These are phyloP conservation scores for Kodamaea lidongshanica DNA, from an alignment of 805 yeast genomes.

Conservation along the genomic window DNA sequence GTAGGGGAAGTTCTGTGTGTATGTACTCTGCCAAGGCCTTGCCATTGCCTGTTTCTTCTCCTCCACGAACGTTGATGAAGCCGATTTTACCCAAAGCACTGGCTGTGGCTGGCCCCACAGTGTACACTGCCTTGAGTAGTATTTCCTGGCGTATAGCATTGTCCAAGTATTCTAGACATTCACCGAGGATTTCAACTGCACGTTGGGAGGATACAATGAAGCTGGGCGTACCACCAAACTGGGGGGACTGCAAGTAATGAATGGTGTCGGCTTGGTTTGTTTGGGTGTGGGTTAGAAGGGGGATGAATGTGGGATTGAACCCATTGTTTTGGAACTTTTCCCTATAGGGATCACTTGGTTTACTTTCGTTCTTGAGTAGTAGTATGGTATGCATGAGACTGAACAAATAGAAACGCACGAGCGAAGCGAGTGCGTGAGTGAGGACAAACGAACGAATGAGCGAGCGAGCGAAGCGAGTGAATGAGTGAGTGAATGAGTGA, in stretches of 20 bases:
- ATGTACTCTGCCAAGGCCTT: slow-evolving; percentile 60
- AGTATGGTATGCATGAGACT: slow-evolving; percentile 30
- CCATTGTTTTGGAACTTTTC: slow-evolving; percentile 31
- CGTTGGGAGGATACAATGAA: slow-evolving; percentile 84
- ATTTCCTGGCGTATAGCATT: slow-evolving; percentile 20
- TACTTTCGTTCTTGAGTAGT: slow-evolving; percentile 66
- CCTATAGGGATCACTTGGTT: slow-evolving; percentile 63
- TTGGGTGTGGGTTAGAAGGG: slow-evolving; percentile 64
- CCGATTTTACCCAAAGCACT: slow-evolving; percentile 54
- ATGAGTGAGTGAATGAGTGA: too few species aligned
- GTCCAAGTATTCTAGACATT: slow-evolving; percentile 30
- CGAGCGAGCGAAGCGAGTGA: too few species aligned
- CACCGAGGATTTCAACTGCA: slow-evolving; percentile 74
- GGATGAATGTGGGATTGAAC: slow-evolving; percentile 53
- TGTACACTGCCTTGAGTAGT: slow-evolving; percentile 54
- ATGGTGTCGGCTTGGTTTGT: slow-evolving; percentile 42
- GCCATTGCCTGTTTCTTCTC: slow-evolving; percentile 77
- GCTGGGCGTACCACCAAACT: slow-evolving; percentile 39
- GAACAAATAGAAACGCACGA: too few species aligned
- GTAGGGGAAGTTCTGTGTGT: slow-evolving; percentile 20
- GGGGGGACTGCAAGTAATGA: slow-evolving; percentile 36
- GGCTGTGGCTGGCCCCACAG: slow-evolving; percentile 90
- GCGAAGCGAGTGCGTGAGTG: too few species aligned
- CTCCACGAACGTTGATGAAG: slow-evolving; percentile 66
- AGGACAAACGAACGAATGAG: too few species aligned